Evolutionary conservation across 208 protist genomes (phyloP).

Genomic region (Leishmania tropica): DNA sequence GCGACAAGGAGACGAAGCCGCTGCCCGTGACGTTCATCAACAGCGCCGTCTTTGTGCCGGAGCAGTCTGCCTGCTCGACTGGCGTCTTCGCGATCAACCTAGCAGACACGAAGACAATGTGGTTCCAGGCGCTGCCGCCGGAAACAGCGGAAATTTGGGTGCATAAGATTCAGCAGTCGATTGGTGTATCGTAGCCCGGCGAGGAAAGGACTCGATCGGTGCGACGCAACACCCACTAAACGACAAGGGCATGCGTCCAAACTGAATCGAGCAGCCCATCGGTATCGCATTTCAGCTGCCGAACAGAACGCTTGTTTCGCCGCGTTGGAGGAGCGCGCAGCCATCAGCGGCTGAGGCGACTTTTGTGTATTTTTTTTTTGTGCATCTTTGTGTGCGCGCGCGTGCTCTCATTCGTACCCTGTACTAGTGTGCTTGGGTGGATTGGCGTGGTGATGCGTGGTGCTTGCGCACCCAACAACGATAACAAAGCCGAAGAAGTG

Average conservation of each 20-base stretch:
- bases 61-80: slow-evolving; percentile 54
- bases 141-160: slow-evolving; percentile 53
- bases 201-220: neutral
- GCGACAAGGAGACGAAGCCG: slow-evolving; percentile 50
- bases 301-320: neutral
- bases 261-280: no score
- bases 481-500: neutral
- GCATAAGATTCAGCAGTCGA: slow-evolving; percentile 63
- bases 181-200: slow-evolving; percentile 43
- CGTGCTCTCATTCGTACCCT: neutral
- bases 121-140: slow-evolving; percentile 66
- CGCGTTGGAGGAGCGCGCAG: neutral
- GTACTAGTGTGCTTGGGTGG: neutral
- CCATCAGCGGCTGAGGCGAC: neutral
- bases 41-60: slow-evolving; percentile 73
- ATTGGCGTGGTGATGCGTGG: neutral
- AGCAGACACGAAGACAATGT: slow-evolving; percentile 70
- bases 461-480: neutral
- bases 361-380: neutral
- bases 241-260: neutral
- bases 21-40: slow-evolving; percentile 57
- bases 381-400: neutral
- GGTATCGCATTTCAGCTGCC: neutral
- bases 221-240: neutral
- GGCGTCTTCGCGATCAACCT: slow-evolving; percentile 79